Evolutionary conservation across 345 rosid species (phyloP), one percentile per base, ranked within the genome.

Genomic region (Tarenaya hassleriana): DNA sequence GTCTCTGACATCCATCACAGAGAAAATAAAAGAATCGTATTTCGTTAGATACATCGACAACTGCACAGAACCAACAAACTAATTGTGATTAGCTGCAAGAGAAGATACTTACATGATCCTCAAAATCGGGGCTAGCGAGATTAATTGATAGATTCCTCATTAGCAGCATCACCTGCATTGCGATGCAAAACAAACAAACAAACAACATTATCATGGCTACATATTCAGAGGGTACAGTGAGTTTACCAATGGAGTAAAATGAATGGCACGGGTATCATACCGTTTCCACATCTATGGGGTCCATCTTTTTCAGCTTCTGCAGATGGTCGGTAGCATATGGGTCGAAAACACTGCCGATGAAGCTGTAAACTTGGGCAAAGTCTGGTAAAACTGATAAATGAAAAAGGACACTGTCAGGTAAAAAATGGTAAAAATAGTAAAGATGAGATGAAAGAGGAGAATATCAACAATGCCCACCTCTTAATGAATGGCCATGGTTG

Each of bases 71-170:
- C 29, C 29, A 24, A 24, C 29, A 24, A 24, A 2, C 5, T 2
- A 24, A 24, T 24, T 24, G 10, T 17, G 18, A 27, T 42, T 34
- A 7, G 55, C 20, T 27, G 32, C 34, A 29, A 58, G 60, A 66
- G 33, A 64, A 34, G 27, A 40, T 56, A 82, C 96, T 84, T 62
- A 84, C 98, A 56, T 80, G 74, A 74, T 86, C 90, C 79, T 87
- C 95, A 44, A 84, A 91, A 68, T 83, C 85, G 3, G 96, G 96
- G 62, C 88, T 84, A 20, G 79, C 62, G 50, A 91, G 71, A 69
- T 91, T 91, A 67, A 87, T 78, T 39, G 96, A 81, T 46, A 91
- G 92, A 64, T 91, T 91, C 74, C 95, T 80, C 96, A 91, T 91
- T 78, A 91, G 64, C 78, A 91, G 66, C 52, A 91, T 61, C 61